Conservation (phyloP, 2,329 filamentous ascomycete genomes). For the Aureobasidium lini region DNA sequence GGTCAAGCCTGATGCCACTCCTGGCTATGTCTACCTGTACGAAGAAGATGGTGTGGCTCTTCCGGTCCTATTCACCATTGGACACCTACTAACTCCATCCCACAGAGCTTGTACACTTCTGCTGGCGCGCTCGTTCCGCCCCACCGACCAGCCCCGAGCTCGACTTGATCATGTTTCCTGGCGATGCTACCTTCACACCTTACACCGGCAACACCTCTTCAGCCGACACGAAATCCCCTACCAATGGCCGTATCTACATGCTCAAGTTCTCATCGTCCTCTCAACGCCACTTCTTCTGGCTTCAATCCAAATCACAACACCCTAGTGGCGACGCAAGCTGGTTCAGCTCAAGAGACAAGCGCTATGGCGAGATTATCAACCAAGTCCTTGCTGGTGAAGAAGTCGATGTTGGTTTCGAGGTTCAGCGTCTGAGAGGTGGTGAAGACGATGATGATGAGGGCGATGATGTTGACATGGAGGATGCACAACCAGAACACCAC, state of each 20-base stretch:
- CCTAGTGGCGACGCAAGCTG: conserved; percentile 61
- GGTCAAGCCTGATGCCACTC: conserved; percentile 63
- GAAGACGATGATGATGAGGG: conserved; percentile 51
- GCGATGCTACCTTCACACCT: conserved; percentile 78
- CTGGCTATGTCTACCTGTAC: conserved; percentile 89
- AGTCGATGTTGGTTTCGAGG: conserved; percentile 67
- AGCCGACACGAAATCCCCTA: conserved; percentile 47
- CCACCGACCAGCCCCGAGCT: conserved; percentile 67
- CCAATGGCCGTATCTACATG: conserved; percentile 82
- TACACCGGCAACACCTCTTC: conserved; percentile 42
- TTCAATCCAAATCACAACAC: conserved; percentile 83
- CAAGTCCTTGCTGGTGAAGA: conserved; percentile 80
- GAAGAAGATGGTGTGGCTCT: conserved; percentile 66
- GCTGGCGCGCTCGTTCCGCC: conserved; percentile 78
- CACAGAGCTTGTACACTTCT: conserved; percentile 84
- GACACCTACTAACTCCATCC: background rate
- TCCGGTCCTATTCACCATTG: conserved; percentile 11
- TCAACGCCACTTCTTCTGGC: conserved; percentile 88
- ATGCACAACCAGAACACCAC: conserved; percentile 58
- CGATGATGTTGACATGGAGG: conserved; percentile 65
- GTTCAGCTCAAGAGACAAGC: conserved; percentile 79
- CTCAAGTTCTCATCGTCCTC: conserved; percentile 92
- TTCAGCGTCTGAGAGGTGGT: conserved; percentile 51
- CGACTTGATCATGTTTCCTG: conserved; percentile 89
- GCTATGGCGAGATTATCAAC: conserved; percentile 83